Percentiles rank a stretch among this genome's conserved stretches.
Conservation (phyloP, 805 yeast species). For the Priceomyces castillae region DNA sequence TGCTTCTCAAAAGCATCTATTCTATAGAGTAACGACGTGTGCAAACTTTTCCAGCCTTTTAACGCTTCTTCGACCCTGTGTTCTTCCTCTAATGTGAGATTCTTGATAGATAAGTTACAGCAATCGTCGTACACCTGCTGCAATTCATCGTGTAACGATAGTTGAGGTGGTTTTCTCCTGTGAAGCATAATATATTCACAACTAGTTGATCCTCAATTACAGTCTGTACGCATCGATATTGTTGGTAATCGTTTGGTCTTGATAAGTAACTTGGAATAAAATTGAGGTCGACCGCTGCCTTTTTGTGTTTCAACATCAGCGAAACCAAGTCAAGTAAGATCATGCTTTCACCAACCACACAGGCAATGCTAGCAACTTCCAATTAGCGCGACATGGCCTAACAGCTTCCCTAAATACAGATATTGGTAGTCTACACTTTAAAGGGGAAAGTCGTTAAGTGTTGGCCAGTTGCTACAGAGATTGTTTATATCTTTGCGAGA, state of each 20-base stretch:
- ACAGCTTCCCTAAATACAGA: too few species aligned
- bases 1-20: conserved; percentile 52
- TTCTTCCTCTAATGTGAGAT: conserved; percentile 57
- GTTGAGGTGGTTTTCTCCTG: conserved; percentile 58
- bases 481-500: too few species aligned
- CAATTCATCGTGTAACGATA: conserved; percentile 49
- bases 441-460: too few species aligned
- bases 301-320: conserved; percentile 2
- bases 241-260: background rate
- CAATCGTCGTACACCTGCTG: conserved; percentile 60
- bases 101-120: conserved; percentile 56
- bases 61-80: conserved; percentile 53
- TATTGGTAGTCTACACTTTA: too few species aligned
- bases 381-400: too few species aligned
- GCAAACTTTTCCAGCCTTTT: conserved; percentile 73
- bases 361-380: too few species aligned
- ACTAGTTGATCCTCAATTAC: background rate
- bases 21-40: conserved; percentile 55
- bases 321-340: background rate
- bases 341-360: background rate
- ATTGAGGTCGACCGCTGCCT: conserved; percentile 1
- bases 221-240: background rate
- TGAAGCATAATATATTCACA: conserved; percentile 40
- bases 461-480: too few species aligned
- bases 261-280: background rate